Evolutionary conservation across 768 basidiomycete species (phyloP), one percentile per base, ranked within the genome.

Genomic region (Macrolepiota albuminosa): DNA sequence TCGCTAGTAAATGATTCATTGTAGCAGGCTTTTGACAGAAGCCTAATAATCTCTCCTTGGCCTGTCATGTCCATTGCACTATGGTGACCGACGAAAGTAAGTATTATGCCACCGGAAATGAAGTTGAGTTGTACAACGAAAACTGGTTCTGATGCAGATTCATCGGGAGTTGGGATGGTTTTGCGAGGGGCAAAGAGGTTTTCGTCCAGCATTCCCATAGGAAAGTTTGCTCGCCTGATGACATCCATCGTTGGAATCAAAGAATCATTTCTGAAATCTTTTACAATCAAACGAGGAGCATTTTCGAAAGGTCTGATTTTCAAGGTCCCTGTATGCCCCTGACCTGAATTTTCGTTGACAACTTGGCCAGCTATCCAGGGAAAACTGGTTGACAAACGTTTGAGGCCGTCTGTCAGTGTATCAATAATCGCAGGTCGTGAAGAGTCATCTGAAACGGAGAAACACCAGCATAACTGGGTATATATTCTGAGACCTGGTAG

Each of bases 341-440:
- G 33, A 26, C 58, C 26, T 10, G 60, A 7, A 43, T 56, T 57
- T 52, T 66, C 64, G 40, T 65, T 65, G 37, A 70, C 64, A 29
- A 72, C 62, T 51, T 71, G 64, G 33, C 67, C 69, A 39, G 69
- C 66, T 34, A 69, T 45, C 70, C 71, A 72, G 8, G 71, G 71
- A 54, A 71, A 69, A 24, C 60, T 56, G 8, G 33, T 49, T 16
- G 67, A 57, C 24, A 72, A 57, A 16, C 58, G 56, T 53, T 69
- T 57, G 21, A 71, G 69, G 18, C 69, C 71, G n/a, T 62, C 55
- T 6, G 49, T 64, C 46, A 72, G 63, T 9, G 61, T 62, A 46
- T 52, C 49, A 55, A 64, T 51, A 36, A 68, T 66, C 6, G 33
- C 11, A 11, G 56, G 18, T 29, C 62, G 60, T 0, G 58, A 54